phyloP scores from a whole-genome alignment of 768 basidiomycete genomes.

The Leccinum uliginosum region DNA sequence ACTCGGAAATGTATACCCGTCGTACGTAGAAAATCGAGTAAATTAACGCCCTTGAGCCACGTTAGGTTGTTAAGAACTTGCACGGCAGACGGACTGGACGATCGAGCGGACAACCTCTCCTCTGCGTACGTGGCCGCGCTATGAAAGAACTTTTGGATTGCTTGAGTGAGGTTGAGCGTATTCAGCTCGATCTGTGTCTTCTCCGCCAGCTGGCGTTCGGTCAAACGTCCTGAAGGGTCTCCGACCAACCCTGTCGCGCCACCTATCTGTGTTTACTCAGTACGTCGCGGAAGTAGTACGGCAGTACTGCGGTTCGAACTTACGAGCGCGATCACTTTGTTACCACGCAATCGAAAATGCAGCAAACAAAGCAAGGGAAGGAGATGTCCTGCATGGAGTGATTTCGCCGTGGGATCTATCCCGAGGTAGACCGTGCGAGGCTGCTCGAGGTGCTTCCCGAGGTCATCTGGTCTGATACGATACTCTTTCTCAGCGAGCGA shows the following conservation, averaged over 20 bases:
- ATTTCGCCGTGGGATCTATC: slow-evolving; percentile 86
- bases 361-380: slow-evolving; percentile 82
- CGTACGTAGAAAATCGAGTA: slow-evolving; percentile 80
- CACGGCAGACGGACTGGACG: slow-evolving; percentile 19
- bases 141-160: slow-evolving; percentile 70
- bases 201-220: slow-evolving; percentile 72
- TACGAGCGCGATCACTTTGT: slow-evolving; percentile 79
- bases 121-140: slow-evolving; percentile 60
- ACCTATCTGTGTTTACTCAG: slow-evolving; percentile 65
- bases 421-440: slow-evolving; percentile 74
- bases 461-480: slow-evolving; percentile 40
- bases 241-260: slow-evolving; percentile 96
- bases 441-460: slow-evolving; percentile 30
- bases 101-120: slow-evolving; percentile 23
- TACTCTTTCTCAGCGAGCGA: slow-evolving; percentile 1
- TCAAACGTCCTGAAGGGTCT: slow-evolving; percentile 87
- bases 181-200: slow-evolving; percentile 60
- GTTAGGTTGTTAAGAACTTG: slow-evolving; percentile 62
- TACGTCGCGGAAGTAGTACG: neutral
- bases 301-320: slow-evolving; percentile 25
- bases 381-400: slow-evolving; percentile 92
- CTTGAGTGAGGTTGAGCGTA: slow-evolving; percentile 54
- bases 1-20: slow-evolving; percentile 81
- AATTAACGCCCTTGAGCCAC: slow-evolving; percentile 70
- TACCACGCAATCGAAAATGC: slow-evolving; percentile 86